Percentiles rank a stretch among this genome's conserved stretches.
Conservation (phyloP, 345 rosid species). For the Citrus mangshanensis region DNA sequence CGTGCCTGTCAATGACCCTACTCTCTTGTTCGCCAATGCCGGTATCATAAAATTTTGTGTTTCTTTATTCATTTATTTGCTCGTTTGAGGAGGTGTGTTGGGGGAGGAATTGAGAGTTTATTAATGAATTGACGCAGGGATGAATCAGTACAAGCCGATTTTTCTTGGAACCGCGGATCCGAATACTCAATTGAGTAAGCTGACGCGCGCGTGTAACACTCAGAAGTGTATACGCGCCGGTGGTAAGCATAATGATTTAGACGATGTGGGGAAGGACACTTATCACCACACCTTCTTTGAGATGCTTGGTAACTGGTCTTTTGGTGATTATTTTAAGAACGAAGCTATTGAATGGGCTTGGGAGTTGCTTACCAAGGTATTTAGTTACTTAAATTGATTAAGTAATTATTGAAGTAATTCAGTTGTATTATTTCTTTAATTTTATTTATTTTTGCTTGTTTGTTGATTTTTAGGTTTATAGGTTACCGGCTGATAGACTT, state of each 20-base stretch:
- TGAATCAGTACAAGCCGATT: slow-evolving; percentile 95
- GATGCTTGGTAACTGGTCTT: slow-evolving; percentile 99
- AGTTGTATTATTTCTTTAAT: no score
- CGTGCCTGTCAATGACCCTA: slow-evolving; percentile 88
- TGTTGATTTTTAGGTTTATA: slow-evolving; percentile 49
- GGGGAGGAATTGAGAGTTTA: neutral
- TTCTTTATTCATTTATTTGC: neutral
- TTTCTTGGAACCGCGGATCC: slow-evolving; percentile 92
- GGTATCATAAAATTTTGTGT: slow-evolving; percentile 34
- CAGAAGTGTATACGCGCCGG: slow-evolving; percentile 99
- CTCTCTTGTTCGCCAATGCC: slow-evolving; percentile 92
- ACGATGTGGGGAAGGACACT: slow-evolving; percentile 97
- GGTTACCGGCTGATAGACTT: slow-evolving; percentile 68
- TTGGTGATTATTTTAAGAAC: slow-evolving; percentile 92
- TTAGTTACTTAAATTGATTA: no score
- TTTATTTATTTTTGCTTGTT: neutral
- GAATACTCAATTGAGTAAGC: slow-evolving; percentile 68
- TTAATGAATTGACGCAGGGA: slow-evolving; percentile 41
- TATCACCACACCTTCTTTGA: slow-evolving; percentile 99
- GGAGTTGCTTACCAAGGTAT: slow-evolving; percentile 84
- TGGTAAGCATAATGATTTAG: slow-evolving; percentile 96
- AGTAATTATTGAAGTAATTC: neutral
- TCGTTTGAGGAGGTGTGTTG: neutral
- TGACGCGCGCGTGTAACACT: slow-evolving; percentile 78
- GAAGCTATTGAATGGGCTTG: slow-evolving; percentile 98